Base-by-base conservation (phyloP, 2,329 filamentous ascomycete genomes). In the Colletotrichum filicis region DNA sequence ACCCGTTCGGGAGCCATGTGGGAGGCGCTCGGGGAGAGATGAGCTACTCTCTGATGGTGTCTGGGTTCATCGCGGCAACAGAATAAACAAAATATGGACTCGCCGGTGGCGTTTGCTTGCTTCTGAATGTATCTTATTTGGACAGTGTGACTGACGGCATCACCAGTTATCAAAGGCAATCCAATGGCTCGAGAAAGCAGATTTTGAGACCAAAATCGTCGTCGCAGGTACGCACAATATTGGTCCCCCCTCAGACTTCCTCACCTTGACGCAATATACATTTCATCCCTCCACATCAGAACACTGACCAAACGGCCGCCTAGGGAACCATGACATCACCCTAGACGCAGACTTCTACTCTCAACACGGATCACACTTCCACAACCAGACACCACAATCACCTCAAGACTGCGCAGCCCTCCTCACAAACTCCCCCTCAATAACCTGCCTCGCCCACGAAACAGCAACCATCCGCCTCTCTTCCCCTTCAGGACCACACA, bases 281-380 rank as follows among this genome's bases (percentile, higher is more conserved):
- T 1, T 37, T 42, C 26, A 14, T 4, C 16, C 52, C 19, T 32
- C 5, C 57, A 35, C 16, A 3, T 37, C 57, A 16, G 16, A 61
- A 61, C 19, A 30, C 61, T 30, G n/a, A 30, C 59, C 46, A 19
- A 32, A 42, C 16, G 32, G n/a, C 30, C 26, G 64, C 2, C 22
- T 73, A 92, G 92, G 93, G 32, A 95, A 95, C 79, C 93, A 95
- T 81, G 93, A 95, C 78, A 85, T 93, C 62, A 93, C 92, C 0
- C 87, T 95, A 7, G 93, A 95, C 77, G 76, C 83, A n/a, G 79
- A 84, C 3, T 94, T 93, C 79, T 92, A 91, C 79, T 76, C 81
- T 9, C 79, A 87, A 53, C 85, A 91, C 76, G 87, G 87, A 1
- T 76, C 78, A 1, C 83, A 84, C 65, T 90, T 91, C 77, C 90